Base-by-base conservation (phyloP, 345 rosid species). In the Reutealis trisperma region DNA sequence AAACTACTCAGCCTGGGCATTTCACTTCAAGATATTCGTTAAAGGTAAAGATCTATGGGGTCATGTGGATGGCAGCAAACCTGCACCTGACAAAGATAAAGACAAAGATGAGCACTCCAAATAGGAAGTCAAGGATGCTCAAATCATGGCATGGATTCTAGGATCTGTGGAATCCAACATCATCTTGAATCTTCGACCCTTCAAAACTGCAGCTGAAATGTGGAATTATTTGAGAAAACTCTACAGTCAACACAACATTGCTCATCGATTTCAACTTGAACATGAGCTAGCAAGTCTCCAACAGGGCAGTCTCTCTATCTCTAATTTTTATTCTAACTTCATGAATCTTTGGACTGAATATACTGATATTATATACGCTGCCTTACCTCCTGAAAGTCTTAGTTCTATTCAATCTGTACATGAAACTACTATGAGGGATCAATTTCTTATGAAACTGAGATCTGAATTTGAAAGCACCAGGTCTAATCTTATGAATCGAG, bases 401-500 rank as follows among this genome's bases (percentile, higher is more conserved):
- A 8, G 0, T 4, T 63, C 4, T 30, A 19, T 72, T 57, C 49
- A 72, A 72, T 18, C 0, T 30, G 34, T 72, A 1, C 27, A 54
- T 72, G 0, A 55, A 37, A 54, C 65, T 10, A 72, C 21, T 58
- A 37, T 37, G 16, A 65, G 70, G n/a, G 70, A 66, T 19, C 51
- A 66, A 41, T 42, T 42, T 34, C 51, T 72, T 18, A 58, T 72
- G 65, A 54, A 72, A 30, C 30, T 58, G 0, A 18, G 27, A 58
- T 42, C 15, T 72, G 52, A 72, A 32, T 72, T 72, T 72, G 75
- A 72, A 58, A 9, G 8, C 11, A 30, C 32, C 9, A n/a, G n/a
- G n/a, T n/a, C n/a, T n/a, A n/a, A n/a, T n/a, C n/a, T n/a, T n/a
- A n/a, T n/a, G n/a, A n/a, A 19, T 32, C 2, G 34, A 27, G 5